Base-by-base conservation (phyloP, 495 filamentous ascomycete genomes). In the Penicillium samsonianum region DNA sequence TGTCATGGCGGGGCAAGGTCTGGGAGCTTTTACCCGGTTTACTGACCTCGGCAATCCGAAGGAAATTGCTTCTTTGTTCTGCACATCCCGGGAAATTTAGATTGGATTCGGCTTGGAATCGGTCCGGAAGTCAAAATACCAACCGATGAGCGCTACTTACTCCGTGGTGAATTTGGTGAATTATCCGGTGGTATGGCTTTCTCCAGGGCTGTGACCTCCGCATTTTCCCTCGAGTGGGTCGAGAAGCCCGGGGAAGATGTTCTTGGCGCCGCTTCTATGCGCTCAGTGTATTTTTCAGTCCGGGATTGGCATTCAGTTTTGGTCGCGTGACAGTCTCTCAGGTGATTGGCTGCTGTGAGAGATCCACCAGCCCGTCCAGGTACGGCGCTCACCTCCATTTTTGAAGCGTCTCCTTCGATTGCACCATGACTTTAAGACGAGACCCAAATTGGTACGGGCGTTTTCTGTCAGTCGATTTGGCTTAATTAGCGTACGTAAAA, bases 1-100 rank as follows among this genome's bases (percentile, higher is more conserved):
- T 57, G 52, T 37, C 35, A 43, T 35, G 26, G 46, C 35, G 46
- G 54, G 45, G 30, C 22, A 2, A 35, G 7, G 20, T 43, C 14
- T 33, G 17, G 17, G 31, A 40, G 26, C 51, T 40, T 48, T 46
- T 48, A 19, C 8, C 43, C 31, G 28, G 22, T 12, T n/a, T 1
- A 46, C 43, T 26, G 9, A 26, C 14, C 2, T 50, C 54, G 54
- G 45, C 45, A 57, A 42, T 50, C 54, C 45, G 35, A 42, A 19
- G 10, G 16, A 28, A 22, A 3, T 22, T 23, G 3, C n/a, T n/a
- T n/a, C n/a, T n/a, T 23, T 12, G 5, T 14, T 43, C 20, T 43
- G 35, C 7, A 9, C 31, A 16, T 35, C 12, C 16, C 35, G 35
- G 35, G 0, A 38, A 17, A 0, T 38, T 17, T 38, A 2, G 6